phyloP scores from a whole-genome alignment of 495 filamentous ascomycete species.

The Neurospora sp. region DNA sequence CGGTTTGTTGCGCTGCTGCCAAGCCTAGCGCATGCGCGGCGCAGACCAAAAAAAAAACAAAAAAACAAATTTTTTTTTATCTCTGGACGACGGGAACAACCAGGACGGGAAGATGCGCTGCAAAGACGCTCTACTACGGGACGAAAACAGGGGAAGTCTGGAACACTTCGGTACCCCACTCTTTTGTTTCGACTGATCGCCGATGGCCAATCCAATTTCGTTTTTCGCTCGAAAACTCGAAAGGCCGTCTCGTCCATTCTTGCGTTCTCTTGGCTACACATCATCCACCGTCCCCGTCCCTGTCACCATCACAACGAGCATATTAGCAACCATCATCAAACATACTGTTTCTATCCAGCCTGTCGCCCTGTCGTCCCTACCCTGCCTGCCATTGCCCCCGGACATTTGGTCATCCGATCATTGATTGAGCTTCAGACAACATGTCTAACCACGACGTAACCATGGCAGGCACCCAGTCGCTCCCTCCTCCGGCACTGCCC shows the following conservation, averaged over 20 bases:
- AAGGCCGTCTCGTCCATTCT: background rate
- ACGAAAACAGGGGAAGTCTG: background rate
- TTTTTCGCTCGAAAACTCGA: background rate
- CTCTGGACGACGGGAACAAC: background rate
- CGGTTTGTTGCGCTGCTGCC: background rate
- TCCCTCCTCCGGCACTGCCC: constrained; percentile 82
- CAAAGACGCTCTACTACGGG: background rate
- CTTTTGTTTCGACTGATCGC: background rate
- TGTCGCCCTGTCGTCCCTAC: background rate
- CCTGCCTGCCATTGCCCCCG: background rate
- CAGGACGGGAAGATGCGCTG: background rate
- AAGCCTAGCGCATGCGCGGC: background rate
- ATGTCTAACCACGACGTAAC: constrained; percentile 15
- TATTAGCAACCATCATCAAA: background rate
- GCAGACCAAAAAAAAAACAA: background rate
- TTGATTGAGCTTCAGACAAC: background rate
- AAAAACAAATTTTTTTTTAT: background rate
- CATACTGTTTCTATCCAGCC: background rate
- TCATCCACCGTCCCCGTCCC: background rate
- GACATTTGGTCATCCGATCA: background rate
- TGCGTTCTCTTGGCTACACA: background rate
- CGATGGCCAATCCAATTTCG: background rate
- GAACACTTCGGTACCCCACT: background rate
- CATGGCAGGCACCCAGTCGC: constrained; percentile 67
- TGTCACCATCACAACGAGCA: background rate